Evolutionary conservation across 129 eudicot genomes (phyloP), one percentile per base, ranked within the genome.

Genomic region (Deinandra increscens): DNA sequence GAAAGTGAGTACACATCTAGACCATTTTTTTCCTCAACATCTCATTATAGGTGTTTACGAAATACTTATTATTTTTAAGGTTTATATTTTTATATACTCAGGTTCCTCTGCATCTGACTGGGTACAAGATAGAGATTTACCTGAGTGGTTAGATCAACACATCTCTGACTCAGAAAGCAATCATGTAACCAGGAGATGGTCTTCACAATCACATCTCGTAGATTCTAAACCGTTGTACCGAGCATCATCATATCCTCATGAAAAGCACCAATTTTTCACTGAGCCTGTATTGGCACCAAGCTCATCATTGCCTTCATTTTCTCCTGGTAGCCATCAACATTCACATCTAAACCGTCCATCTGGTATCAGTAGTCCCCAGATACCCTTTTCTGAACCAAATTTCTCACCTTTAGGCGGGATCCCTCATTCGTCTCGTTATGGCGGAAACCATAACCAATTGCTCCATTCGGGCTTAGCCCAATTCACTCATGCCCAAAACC

Each of bases 91-190:
- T 38, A 48, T 69, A 9, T 69, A 19, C 75, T 69, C 88, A 89
- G 98, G 98, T 89, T 93, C 96, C 74, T 79, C 96, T 62, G 96
- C 89, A 31, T 83, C 98, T 49, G 98, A 91, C 62, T 86, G 97
- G 96, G 78, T 88, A 60, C 80, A 82, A 65, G 97, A 88, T 46
- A 53, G 76, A 41, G 95, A 90, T 65, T 73, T 75, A 55, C 81
- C 95, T 6, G 95, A 87, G 56, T 93, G 95, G 97, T 61, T 78
- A 53, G 97, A 89, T 34, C 95, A 82, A 64, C 86, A 80, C 58
- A 78, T 80, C 23, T 86, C 89, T 20, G 97, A 89, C 74, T 68
- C 87, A 10, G 88, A 89, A 61, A 75, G 83, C 81, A 81, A 78
- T 46, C 83, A 76, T 69, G 90, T 80, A 59, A 78, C 78, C 64